Percentiles rank a stretch among this genome's conserved stretches.
Evolutionary conservation across 2,329 filamentous ascomycete species (phyloP).

Genomic region (Setomelanomma holmii): DNA sequence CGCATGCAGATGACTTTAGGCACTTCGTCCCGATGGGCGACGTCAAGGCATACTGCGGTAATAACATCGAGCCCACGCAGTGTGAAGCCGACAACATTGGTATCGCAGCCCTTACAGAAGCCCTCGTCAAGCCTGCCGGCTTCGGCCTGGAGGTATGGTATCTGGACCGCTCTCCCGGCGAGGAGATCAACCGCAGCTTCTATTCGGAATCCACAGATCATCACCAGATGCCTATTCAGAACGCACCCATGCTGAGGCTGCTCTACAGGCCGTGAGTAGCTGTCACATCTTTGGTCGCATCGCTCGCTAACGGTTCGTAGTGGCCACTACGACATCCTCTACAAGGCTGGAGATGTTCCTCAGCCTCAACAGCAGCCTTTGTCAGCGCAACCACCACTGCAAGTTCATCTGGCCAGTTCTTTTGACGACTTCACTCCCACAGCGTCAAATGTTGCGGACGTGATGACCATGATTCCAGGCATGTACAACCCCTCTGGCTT

Average conservation of each 20-base stretch:
- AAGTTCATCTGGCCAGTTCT: conserved; percentile 47
- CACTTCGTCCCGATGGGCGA: conserved; percentile 68
- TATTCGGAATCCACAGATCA: conserved; percentile 62
- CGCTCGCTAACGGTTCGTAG: conserved; percentile 48
- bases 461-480: conserved; percentile 54
- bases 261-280: conserved; percentile 68
- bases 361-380: conserved; percentile 33
- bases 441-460: conserved; percentile 39
- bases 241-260: conserved; percentile 71
- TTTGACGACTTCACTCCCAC: conserved; percentile 52
- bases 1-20: conserved; percentile 71
- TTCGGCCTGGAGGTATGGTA: conserved; percentile 89
- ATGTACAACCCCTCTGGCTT: conserved; percentile 51
- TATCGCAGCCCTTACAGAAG: conserved; percentile 76
- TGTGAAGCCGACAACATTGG: conserved; percentile 93
- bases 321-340: conserved; percentile 94
- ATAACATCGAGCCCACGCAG: conserved; percentile 74
- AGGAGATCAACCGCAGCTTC: conserved; percentile 73
- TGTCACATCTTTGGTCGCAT: not conserved
- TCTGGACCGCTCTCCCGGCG: conserved; percentile 82
- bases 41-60: conserved; percentile 72
- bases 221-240: conserved; percentile 51
- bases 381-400: conserved; percentile 37
- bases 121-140: conserved; percentile 78
- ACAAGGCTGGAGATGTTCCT: conserved; percentile 67